Evolutionary conservation across 176 grass and related monocot species (phyloP).

Genomic region (Avena sativa): DNA sequence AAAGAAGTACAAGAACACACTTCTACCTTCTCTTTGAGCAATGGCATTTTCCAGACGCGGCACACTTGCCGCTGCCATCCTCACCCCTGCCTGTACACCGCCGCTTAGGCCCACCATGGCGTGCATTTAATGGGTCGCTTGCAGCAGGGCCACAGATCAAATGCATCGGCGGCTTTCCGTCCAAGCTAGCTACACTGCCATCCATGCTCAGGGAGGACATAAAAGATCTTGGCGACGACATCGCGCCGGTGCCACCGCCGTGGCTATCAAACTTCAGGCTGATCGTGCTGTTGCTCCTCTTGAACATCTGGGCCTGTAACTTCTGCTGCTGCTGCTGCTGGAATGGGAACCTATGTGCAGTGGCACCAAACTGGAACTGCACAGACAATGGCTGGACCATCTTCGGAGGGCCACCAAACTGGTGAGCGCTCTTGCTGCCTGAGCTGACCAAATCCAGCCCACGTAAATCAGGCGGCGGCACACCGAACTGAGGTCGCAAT

Average conservation of each 20-base stretch:
- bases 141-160: conserved; percentile 54
- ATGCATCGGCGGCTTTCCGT: conserved; percentile 68
- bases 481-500: conserved; percentile 33
- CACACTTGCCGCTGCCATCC: conserved; percentile 75
- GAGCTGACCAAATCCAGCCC: conserved; percentile 46
- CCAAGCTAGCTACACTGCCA: conserved; percentile 70
- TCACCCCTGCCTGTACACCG: conserved; percentile 60
- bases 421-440: conserved; percentile 28
- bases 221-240: conserved; percentile 68
- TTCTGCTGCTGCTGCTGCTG: conserved; percentile 80
- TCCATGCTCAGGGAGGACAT: conserved; percentile 86
- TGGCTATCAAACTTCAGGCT: conserved; percentile 78
- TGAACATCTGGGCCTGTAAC: conserved; percentile 77
- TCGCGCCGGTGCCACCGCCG: conserved; percentile 44
- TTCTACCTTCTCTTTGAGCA: conserved; percentile 91
- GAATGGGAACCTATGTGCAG: conserved; percentile 58
- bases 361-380: conserved; percentile 55
- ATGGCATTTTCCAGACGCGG: conserved; percentile 68
- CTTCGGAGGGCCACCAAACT: conserved; percentile 44
- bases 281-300: conserved; percentile 63
- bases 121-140: conserved; percentile 56
- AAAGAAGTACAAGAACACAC: background rate
- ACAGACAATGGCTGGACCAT: conserved; percentile 54
- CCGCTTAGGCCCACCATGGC: conserved; percentile 48
- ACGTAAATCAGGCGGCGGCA: background rate